phyloP scores from a whole-genome alignment of 306 rosid species.

The Alnus rubra region DNA sequence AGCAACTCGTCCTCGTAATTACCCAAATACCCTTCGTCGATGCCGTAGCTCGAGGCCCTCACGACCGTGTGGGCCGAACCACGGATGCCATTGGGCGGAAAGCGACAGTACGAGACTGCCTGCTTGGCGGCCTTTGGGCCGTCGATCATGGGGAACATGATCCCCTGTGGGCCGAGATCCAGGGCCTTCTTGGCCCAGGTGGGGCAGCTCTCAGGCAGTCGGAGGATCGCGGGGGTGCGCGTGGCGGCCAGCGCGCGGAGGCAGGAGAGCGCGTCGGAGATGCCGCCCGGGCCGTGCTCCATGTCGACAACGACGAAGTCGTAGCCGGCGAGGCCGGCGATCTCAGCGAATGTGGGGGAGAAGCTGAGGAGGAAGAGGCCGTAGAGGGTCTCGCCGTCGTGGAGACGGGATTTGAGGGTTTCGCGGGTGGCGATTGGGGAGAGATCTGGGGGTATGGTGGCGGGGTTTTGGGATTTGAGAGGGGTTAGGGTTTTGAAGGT shows the following conservation, averaged over 20 bases:
- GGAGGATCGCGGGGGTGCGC: constrained; percentile 60
- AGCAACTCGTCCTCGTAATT: constrained; percentile 65
- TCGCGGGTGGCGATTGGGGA: constrained; percentile 7
- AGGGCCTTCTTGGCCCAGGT: constrained; percentile 86
- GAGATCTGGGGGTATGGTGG: background rate
- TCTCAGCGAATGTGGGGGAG: constrained; percentile 85
- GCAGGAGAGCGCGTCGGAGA: constrained; percentile 62
- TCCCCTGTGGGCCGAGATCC: constrained; percentile 82
- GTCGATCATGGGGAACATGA: constrained; percentile 89
- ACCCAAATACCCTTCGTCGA: constrained; percentile 68
- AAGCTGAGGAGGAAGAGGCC: constrained; percentile 74
- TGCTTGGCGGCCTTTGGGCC: constrained; percentile 45
- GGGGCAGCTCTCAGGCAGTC: constrained; percentile 65
- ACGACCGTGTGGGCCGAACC: constrained; percentile 80
- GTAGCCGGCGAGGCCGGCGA: constrained; percentile 73
- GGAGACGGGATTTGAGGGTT: constrained; percentile 68
- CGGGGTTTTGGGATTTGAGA: constrained; percentile 33
- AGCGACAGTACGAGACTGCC: constrained; percentile 73
- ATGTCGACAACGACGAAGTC: constrained; percentile 79
- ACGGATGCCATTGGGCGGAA: constrained; percentile 68
- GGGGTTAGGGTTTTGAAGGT: background rate
- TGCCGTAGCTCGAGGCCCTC: constrained; percentile 68
- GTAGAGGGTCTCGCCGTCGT: constrained; percentile 65
- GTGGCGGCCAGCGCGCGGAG: constrained; percentile 74
- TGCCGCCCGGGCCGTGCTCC: constrained; percentile 83